Base-by-base conservation (phyloP, 257 asterid genomes). In the Gynochthodes officinalis region DNA sequence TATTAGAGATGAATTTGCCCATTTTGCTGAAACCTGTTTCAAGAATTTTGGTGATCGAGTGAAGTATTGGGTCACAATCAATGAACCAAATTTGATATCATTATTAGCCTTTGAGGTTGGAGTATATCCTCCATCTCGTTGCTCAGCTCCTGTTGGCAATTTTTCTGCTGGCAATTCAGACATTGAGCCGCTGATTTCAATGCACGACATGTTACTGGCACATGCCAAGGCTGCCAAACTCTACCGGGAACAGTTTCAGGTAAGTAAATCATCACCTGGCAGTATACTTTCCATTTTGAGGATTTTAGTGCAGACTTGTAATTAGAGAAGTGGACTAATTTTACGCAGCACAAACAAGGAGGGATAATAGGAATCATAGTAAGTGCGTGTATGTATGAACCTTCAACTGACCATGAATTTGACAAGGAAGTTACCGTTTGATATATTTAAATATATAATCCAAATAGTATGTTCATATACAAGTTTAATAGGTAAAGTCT, bases 101-200 rank as follows among this genome's bases (percentile, higher is more conserved):
- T 58, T 69, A 81, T 78, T 84, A 74, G 0, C 88, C 84, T 12
- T 84, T 79, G 64, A 72, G 69, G 39, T n/a, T n/a, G 91, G 86
- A 21, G 2, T 0, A 0, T 89, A 63, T 32, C 92, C 97, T 2
- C 95, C 97, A 21, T 82, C 70, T 72, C 96, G 75, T 40, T 90
- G 98, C 69, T 84, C 98, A 4, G 82, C 80, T 8, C 96, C 96
- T 46, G 90, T 88, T 69, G 96, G 96, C 25, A 58, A 82, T 40
- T 90, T 96, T 71, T 69, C 80, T 2, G 27, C 40, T 72, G 98
- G 96, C 43, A 90, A 88, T 78, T 87, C 94, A 5, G 96, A 92
- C 52, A 75, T 80, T 1, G 96, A 89, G 82, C 96, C 97, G 72
- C 84, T 91, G 72, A 70, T 80, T 61, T 85, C 77, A 1, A 73